A percentile compares a stretch with the other conserved stretches of the same genome.
Evolutionary conservation across 768 basidiomycete species (phyloP).

Genomic region (Boletus rufocinnamomeus): DNA sequence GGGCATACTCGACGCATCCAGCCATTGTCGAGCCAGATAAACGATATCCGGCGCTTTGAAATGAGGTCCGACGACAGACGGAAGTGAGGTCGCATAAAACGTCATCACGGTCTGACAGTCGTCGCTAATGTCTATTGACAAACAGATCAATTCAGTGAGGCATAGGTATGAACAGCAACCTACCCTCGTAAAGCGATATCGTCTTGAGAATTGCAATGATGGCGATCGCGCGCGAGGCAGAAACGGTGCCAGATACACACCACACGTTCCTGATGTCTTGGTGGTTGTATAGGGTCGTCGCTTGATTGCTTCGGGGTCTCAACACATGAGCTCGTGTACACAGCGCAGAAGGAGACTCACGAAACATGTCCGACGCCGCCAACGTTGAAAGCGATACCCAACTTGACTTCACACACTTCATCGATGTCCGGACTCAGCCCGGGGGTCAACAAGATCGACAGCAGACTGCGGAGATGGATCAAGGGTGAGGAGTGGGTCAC

Average conservation of each 20-base stretch:
- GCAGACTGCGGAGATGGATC: conserved; percentile 55
- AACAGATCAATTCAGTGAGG: not conserved
- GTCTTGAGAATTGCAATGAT: conserved; percentile 69
- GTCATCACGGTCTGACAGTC: conserved; percentile 72
- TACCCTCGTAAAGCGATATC: conserved; percentile 75
- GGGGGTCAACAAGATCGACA: conserved; percentile 68
- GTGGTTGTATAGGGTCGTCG: conserved; percentile 45
- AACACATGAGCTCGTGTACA: not conserved
- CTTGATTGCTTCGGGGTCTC: conserved; percentile 22
- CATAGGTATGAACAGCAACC: not conserved
- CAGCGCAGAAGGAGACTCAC: conserved; percentile 35
- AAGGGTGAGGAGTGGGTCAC: conserved; percentile 43
- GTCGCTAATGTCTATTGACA: conserved; percentile 59
- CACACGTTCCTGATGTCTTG: conserved; percentile 51
- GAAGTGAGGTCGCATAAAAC: conserved; percentile 78
- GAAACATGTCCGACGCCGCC: conserved; percentile 49
- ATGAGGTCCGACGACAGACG: conserved; percentile 54
- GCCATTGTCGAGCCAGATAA: conserved; percentile 74
- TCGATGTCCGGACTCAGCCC: conserved; percentile 74
- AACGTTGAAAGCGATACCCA: conserved; percentile 48
- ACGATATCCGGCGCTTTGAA: conserved; percentile 73
- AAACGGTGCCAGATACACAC: conserved; percentile 70
- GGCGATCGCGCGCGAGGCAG: conserved; percentile 68
- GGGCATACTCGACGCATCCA: conserved; percentile 66
- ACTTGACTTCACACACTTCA: conserved; percentile 56